A percentile compares a stretch with the other conserved stretches of the same genome.
Evolutionary conservation across 2,329 filamentous ascomycete genomes (phyloP).

Genomic region (Alternaria postmessia): DNA sequence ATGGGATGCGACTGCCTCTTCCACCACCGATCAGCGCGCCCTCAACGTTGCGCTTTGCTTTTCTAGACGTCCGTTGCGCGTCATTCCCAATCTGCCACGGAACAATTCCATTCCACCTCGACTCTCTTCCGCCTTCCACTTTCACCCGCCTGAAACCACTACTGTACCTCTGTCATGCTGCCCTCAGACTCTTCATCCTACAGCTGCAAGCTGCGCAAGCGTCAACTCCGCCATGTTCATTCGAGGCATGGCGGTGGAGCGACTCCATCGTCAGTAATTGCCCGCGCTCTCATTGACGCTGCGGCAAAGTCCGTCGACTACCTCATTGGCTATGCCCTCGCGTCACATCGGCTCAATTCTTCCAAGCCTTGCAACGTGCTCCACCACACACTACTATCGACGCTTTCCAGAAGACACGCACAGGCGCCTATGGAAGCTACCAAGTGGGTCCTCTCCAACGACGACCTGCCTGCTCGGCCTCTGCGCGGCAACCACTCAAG

Average conservation of each 20-base stretch:
- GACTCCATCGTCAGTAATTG: conserved; percentile 2
- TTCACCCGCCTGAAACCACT: not conserved
- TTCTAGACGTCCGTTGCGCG: conserved; percentile 11
- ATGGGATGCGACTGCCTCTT: conserved; percentile 11
- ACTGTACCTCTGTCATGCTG: conserved; percentile 26
- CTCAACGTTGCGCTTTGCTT: not conserved
- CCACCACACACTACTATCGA: conserved; percentile 13
- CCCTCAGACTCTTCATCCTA: conserved; percentile 24
- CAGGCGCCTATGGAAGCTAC: conserved; percentile 22
- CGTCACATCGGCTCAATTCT: conserved; percentile 16
- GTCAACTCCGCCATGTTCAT: conserved; percentile 6
- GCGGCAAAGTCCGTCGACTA: conserved; percentile 17
- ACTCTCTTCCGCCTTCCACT: not conserved
- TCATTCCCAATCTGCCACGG: conserved; percentile 20
- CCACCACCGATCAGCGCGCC: conserved; percentile 3
- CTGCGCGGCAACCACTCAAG: conserved; percentile 33
- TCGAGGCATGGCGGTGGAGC: conserved; percentile 15
- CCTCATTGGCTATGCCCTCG: conserved; percentile 12
- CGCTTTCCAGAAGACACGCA: conserved; percentile 33
- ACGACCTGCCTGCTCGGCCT: conserved; percentile 16
- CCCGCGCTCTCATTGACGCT: conserved; percentile 7
- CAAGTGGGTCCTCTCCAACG: conserved; percentile 20
- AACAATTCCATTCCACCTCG: not conserved
- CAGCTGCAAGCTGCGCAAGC: conserved; percentile 3
- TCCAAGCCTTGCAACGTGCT: conserved; percentile 10